Base-by-base conservation (phyloP, 1,284 basidiomycete species). In the Coriolopsis trogii region DNA sequence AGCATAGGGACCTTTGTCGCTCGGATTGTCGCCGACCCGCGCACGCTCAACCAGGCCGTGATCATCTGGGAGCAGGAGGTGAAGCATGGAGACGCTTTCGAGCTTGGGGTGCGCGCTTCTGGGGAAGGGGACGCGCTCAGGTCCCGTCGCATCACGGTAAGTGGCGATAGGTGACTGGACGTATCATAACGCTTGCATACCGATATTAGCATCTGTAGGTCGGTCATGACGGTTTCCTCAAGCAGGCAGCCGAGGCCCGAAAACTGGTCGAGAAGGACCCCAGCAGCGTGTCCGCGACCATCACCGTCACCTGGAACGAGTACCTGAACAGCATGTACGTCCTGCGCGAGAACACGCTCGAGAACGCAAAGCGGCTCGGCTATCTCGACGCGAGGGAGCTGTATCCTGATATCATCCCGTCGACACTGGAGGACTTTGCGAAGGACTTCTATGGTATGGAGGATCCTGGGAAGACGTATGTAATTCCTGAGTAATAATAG, bases 1-100 rank as follows among this genome's bases (percentile, higher is more conserved):
- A 41, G 57, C 46, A 53, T 64, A 42, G 64, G 64, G 7, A 23
- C 37, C 10, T 63, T 51, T 37, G 58, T 63, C 29, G 61, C 57
- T 26, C 53, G 61, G 23, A 63, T 64, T 38, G 33, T 66, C 46
- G 53, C 48, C 4, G 66, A 68, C 38, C 47, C 57, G 23, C 59
- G 66, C 15, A 66, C 66, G 10, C 44, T 61, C 29, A 63, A 68
- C 46, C 49, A 47, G n/a, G 58, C 63, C 47, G 60, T 68, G n/a
- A 63, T 67, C 47, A 47, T 61, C 20, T 66, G 64, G 63, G 56
- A 60, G 13, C 62, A 67, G 38, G 59, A 65, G 46, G 39, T 57
- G 12, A 59, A 63, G 4, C 55, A 56, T 36, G 12, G 31, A 8
- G 52, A 60, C 21, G 49, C 49, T n/a, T 34, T 44, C 36, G 51